These are phyloP conservation scores for Fusarium citri DNA, from an alignment of 2,329 filamentous ascomycete species.

Conservation along the genomic window DNA sequence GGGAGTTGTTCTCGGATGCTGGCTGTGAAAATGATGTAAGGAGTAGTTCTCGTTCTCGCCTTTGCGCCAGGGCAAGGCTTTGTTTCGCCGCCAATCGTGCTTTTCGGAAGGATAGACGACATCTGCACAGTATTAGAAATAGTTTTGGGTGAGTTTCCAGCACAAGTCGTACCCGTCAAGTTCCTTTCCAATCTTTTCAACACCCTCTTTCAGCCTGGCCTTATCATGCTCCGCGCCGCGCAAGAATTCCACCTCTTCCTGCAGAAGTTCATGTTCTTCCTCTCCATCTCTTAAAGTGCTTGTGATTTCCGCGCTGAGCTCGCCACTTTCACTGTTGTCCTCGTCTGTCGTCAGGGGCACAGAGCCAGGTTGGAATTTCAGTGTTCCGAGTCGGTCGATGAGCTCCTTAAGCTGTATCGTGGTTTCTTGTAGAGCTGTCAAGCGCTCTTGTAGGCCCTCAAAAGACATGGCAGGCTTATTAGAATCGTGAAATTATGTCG, in stretches of 20 bases:
- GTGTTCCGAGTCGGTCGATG: conserved; percentile 68
- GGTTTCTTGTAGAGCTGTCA: conserved; percentile 70
- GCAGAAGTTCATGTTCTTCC: conserved; percentile 84
- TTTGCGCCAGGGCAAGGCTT: conserved; percentile 77
- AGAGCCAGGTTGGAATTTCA: conserved; percentile 69
- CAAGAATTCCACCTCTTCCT: conserved; percentile 81
- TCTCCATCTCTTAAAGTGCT: conserved; percentile 81
- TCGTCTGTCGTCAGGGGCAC: conserved; percentile 62
- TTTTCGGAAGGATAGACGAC: conserved; percentile 77
- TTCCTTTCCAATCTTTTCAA: conserved; percentile 75
- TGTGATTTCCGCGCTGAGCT: conserved; percentile 84
- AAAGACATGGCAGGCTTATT: conserved; percentile 60
- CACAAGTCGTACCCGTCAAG: conserved; percentile 69
- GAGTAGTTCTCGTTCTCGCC: conserved; percentile 80
- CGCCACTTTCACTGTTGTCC: conserved; percentile 69
- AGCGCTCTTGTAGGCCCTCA: conserved; percentile 71
- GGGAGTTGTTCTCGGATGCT: conserved; percentile 50
- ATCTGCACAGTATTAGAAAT: conserved; percentile 52
- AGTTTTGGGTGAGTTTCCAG: not conserved
- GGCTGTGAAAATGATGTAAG: conserved; percentile 71
- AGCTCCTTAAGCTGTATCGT: conserved; percentile 68
- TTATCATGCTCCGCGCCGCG: conserved; percentile 67
- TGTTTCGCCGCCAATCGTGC: conserved; percentile 84
- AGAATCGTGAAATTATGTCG: not conserved
- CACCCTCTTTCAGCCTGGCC: conserved; percentile 72